Evolutionary conservation across 441 rosid species (phyloP).

Genomic region (Adansonia madagascariensis): DNA sequence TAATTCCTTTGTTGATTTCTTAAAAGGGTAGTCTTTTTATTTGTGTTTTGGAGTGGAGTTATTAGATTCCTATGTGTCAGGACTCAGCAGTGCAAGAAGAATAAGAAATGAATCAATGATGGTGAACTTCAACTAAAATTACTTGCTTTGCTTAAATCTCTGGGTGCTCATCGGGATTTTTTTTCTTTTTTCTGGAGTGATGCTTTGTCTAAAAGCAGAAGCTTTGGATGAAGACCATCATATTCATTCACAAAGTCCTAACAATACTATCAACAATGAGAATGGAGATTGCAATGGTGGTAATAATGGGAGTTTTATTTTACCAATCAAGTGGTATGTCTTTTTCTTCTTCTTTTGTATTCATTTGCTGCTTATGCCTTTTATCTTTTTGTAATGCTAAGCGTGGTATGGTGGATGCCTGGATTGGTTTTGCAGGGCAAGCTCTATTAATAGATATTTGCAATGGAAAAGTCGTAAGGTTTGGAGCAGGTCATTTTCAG

Average conservation of each 20-base stretch:
- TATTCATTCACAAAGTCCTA: slow-evolving; percentile 31
- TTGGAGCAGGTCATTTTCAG: slow-evolving; percentile 63
- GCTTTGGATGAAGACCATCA: slow-evolving; percentile 58
- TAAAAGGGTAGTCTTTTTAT: slow-evolving; percentile 13
- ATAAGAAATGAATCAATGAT: slow-evolving; percentile 9
- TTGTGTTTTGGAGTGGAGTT: slow-evolving; percentile 15
- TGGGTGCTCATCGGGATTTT: not conserved
- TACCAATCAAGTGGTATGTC: slow-evolving; percentile 62
- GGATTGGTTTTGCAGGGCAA: slow-evolving; percentile 50
- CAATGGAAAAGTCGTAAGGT: slow-evolving; percentile 49
- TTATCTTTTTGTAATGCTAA: slow-evolving; percentile 8
- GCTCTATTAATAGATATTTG: slow-evolving; percentile 69
- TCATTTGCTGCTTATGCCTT: not conserved
- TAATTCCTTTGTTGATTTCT: slow-evolving; percentile 20
- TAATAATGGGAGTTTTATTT: slow-evolving; percentile 47
- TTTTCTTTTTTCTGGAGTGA: slow-evolving; percentile 23
- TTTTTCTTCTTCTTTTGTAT: not conserved
- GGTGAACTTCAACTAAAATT: slow-evolving; percentile 13
- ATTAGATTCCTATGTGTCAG: slow-evolving; percentile 14
- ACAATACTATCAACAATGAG: slow-evolving; percentile 21
- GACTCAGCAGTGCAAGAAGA: slow-evolving; percentile 5
- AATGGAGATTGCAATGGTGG: slow-evolving; percentile 35
- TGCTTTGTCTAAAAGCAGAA: slow-evolving; percentile 82
- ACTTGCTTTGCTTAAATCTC: slow-evolving; percentile 21
- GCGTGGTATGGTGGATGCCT: not conserved